Evolutionary conservation across 305 asterid genomes (phyloP), one percentile per base, ranked within the genome.

Genomic region (Solanum chacoense): DNA sequence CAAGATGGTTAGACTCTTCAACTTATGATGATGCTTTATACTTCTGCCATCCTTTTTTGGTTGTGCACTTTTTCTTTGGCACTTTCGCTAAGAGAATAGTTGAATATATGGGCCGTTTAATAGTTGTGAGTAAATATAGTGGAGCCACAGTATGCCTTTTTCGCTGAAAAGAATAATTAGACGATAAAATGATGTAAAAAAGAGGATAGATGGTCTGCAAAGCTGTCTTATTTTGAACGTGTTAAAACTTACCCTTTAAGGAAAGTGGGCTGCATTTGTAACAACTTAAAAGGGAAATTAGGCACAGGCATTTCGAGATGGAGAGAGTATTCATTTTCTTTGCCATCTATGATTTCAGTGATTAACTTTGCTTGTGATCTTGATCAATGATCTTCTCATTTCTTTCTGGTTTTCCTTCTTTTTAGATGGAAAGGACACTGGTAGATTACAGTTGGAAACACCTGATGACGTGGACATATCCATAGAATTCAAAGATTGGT

Each of bases 401-500:
- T 86, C 76, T 22, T 88, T 71, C 86, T 89, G 74, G 79, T 77
- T 90, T 37, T 67, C 88, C 88, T 88, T 91, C 76, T 45, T 67
- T 88, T 84, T 85, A 96, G 99, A 92, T 94, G 93, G 92, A 90
- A 92, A 91, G 75, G 93, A 93, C 86, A 90, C 84, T 88, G 89
- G 90, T 86, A 90, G 92, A 84, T 90, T 94, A 94, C 94, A 93
- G 88, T 89, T 96, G 93, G 99, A 98, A 87, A 90, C 92, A 59
- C 99, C 99, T 76, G 98, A 98, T 94, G 98, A 98, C 84, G 94
- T 96, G 92, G 96, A 96, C 81, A 85, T 98, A 88, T 91, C 97
- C 38, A 88, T 98, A 88, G 97, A 98, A 89, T 91, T 98, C 90
- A 95, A 93, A 91, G 98, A 98, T 90, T 98, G 99, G 99, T 90